Evolutionary conservation across 768 basidiomycete genomes (phyloP), one percentile per base, ranked within the genome.

Genomic region (Leccinum boreale): DNA sequence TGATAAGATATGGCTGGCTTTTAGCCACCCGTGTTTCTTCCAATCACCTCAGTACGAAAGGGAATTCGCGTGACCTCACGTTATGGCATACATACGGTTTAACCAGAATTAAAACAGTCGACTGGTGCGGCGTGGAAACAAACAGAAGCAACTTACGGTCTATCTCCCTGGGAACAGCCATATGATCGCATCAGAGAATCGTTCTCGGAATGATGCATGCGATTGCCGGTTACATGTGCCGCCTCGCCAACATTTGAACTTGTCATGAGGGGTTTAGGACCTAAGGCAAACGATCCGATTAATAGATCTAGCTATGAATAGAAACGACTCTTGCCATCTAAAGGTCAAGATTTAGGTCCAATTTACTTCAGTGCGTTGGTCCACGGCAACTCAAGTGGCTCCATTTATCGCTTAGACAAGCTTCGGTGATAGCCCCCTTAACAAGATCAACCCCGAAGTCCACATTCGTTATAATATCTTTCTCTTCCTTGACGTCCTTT

Each of bases 401-500:
- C 55, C 50, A 49, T 60, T 53, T 53, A 63, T 61, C 48, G 21
- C 58, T 42, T 31, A 28, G 29, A 36, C 35, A 6, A 19, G 49
- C 50, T 39, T 51, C 50, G 23, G 39, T 42, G n/a, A 42, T 8
- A 42, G 39, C n/a, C 39, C 39, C 52, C 55, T 26, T 49, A 35
- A 31, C 19, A 33, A 42, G 55, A 46, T 58, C 42, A 51, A 24
- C 55, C 3, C 23, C 46, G 39, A 42, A 42, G 39, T 36, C 17
- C 52, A 49, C 67, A 56, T 59, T 62, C 63, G 28, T 65, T 69
- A 62, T 70, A 68, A 68, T 71, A 68, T 46, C 46, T 39, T 47
- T 54, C 61, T 46, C 36, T 29, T 51, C 17, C 45, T 42, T 19
- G 39, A 53, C 70, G 15, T 60, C 68, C 64, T n/a, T 62, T 56